Conservation (phyloP, 1,139 yeast genomes). For the Zygoascus meyerae region DNA sequence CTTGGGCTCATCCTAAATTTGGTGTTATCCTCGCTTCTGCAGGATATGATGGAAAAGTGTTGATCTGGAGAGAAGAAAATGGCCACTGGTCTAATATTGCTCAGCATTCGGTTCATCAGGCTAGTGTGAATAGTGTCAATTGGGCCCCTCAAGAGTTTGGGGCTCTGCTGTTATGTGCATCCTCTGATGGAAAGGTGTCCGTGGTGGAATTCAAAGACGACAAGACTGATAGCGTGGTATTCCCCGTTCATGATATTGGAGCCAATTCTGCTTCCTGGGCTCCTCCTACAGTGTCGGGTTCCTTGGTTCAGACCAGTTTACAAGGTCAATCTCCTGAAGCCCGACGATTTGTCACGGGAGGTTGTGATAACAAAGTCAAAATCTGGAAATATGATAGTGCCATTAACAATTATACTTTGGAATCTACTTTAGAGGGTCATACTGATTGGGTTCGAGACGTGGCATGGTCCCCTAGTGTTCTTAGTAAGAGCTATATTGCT, state of each 20-base stretch:
- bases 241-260: conserved; percentile 87
- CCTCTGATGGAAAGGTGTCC: conserved; percentile 89
- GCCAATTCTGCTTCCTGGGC: conserved; percentile 97
- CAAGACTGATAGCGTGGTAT: conserved; percentile 57
- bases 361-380: conserved; percentile 89
- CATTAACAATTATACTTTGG: conserved; percentile 57
- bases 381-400: conserved; percentile 73
- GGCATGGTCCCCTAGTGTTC: conserved; percentile 92
- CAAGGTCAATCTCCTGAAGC: conserved; percentile 17
- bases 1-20: conserved; percentile 99
- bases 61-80: conserved; percentile 92
- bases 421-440: conserved; percentile 80
- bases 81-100: conserved; percentile 87
- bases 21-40: conserved; percentile 93
- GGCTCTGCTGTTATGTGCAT: conserved; percentile 81
- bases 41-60: conserved; percentile 89
- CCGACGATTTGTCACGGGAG: conserved; percentile 82
- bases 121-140: conserved; percentile 86
- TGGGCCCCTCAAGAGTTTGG: conserved; percentile 99
- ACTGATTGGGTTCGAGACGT: conserved; percentile 98
- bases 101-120: conserved; percentile 83
- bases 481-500: conserved; percentile 88
- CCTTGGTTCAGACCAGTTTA: conserved; percentile 32
- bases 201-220: conserved; percentile 89
- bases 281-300: conserved; percentile 48